Evolutionary conservation across 164 flowering plant genomes (phyloP).

Genomic region (Magnolia sinica): DNA sequence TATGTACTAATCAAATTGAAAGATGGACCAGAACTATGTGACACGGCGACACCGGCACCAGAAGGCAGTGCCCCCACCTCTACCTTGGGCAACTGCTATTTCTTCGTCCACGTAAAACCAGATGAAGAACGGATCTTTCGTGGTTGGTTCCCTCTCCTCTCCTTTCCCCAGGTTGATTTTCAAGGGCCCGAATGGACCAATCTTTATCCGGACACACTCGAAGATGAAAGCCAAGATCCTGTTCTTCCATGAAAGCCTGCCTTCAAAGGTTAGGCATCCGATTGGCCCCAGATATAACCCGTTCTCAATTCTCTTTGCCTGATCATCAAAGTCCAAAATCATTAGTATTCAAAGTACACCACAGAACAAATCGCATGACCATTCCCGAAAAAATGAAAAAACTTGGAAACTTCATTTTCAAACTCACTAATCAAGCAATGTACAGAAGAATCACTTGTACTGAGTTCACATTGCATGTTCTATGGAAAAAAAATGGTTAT

Average conservation of each 20-base stretch:
- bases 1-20: not conserved
- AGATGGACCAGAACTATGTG: not conserved
- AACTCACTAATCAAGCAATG: too few relatives aligned
- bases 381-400: too few relatives aligned
- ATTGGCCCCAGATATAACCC: slow-evolving; percentile 85
- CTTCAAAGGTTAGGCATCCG: slow-evolving; percentile 80
- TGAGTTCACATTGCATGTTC: too few relatives aligned
- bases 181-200: slow-evolving; percentile 75
- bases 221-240: slow-evolving; percentile 79
- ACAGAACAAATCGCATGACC: too few relatives aligned
- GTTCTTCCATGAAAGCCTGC: slow-evolving; percentile 82
- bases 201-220: slow-evolving; percentile 65
- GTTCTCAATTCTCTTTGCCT: slow-evolving; percentile 90
- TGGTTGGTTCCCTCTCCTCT: slow-evolving; percentile 72
- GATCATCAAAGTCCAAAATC: not conserved
- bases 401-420: too few relatives aligned
- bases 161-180: slow-evolving; percentile 61
- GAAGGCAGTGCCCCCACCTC: slow-evolving; percentile 92
- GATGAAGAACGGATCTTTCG: slow-evolving; percentile 81
- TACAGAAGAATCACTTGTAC: too few relatives aligned
- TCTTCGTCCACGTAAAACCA: slow-evolving; percentile 95
- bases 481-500: too few relatives aligned
- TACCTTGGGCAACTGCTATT: slow-evolving; percentile 88
- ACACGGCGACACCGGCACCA: slow-evolving; percentile 77
- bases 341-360: too few relatives aligned